Evolutionary conservation across 345 rosid species (phyloP).

Genomic region (Excoecaria agallocha): DNA sequence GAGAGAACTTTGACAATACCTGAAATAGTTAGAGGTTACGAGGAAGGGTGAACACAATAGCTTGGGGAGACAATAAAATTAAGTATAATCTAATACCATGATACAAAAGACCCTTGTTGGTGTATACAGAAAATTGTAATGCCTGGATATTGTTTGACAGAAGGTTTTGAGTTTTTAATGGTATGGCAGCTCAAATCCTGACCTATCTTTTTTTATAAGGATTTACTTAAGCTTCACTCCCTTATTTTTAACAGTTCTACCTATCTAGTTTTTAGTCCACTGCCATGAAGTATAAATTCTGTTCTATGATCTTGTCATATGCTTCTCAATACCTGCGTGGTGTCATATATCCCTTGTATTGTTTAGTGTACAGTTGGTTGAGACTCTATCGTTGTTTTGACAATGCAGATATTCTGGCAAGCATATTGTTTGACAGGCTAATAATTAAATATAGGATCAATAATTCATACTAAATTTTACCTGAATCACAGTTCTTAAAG

Average conservation of each 20-base stretch:
- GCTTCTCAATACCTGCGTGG: neutral
- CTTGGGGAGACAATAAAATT: neutral
- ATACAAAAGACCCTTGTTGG: neutral
- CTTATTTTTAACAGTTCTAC: neutral
- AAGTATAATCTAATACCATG: neutral
- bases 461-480: conserved; percentile 32
- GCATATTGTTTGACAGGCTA: neutral
- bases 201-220: neutral
- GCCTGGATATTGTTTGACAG: neutral
- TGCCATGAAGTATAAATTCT: neutral
- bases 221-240: neutral
- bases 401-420: neutral
- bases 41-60: neutral
- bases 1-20: neutral
- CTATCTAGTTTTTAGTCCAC: neutral
- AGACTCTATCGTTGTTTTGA: neutral
- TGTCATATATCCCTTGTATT: neutral
- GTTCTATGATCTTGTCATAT: neutral
- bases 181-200: neutral
- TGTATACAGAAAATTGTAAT: neutral
- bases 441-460: conserved; percentile 4
- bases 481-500: conserved; percentile 78
- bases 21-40: neutral
- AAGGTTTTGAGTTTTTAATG: neutral
- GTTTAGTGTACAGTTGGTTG: neutral